Evolutionary conservation across 208 protist species (phyloP).

Genomic region (Vickermania ingenoplastis): DNA sequence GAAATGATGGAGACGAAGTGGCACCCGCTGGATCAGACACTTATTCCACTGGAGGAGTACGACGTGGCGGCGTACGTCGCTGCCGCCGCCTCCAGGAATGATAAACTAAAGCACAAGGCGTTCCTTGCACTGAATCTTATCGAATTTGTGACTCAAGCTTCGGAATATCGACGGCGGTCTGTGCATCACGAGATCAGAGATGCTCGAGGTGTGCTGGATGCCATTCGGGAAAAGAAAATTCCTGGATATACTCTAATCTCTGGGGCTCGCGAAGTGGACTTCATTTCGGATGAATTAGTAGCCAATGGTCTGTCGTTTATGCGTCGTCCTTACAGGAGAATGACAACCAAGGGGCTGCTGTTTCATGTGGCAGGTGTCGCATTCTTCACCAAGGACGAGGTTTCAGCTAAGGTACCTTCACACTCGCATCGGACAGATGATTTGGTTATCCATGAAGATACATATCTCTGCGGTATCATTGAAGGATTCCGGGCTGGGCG

Average conservation of each 20-base stretch:
- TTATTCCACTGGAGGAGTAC: slow-evolving; percentile 54
- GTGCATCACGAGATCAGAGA: slow-evolving; percentile 4
- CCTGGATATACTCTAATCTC: slow-evolving; percentile 2
- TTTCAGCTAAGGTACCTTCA: neutral
- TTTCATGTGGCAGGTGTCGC: slow-evolving; percentile 47
- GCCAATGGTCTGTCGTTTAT: slow-evolving; percentile 37
- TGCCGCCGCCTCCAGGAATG: neutral
- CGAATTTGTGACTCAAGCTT: neutral
- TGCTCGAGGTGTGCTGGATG: slow-evolving; percentile 6
- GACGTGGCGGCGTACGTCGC: slow-evolving; percentile 13
- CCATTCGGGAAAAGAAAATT: slow-evolving; percentile 3
- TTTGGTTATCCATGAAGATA: slow-evolving; percentile 52
- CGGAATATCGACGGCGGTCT: slow-evolving; percentile 1
- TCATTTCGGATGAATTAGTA: slow-evolving; percentile 47
- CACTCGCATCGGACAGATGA: slow-evolving; percentile 3
- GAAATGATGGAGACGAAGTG: slow-evolving; percentile 10
- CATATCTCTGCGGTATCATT: slow-evolving; percentile 59
- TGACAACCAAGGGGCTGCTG: slow-evolving; percentile 67
- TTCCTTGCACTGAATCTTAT: neutral
- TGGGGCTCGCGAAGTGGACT: slow-evolving; percentile 57
- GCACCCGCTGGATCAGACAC: slow-evolving; percentile 63
- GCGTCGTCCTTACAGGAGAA: slow-evolving; percentile 57
- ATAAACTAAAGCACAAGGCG: slow-evolving; percentile 6
- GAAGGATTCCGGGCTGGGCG: slow-evolving; percentile 33
- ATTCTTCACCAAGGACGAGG: slow-evolving; percentile 28